Evolutionary conservation across 805 yeast genomes (phyloP).

Genomic region (Saccharomycopsis microspora): DNA sequence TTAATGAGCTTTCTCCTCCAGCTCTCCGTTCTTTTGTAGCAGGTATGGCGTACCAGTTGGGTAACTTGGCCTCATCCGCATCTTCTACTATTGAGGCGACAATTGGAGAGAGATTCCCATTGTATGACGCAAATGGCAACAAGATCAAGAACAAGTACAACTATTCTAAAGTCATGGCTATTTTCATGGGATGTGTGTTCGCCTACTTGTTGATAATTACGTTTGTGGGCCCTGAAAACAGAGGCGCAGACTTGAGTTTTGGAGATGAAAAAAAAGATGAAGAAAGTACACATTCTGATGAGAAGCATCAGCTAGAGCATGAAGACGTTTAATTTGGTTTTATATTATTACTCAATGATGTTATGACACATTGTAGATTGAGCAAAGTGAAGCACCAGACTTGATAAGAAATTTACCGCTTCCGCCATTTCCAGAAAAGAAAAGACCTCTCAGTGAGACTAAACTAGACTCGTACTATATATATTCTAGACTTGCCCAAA

Average conservation of each 20-base stretch:
- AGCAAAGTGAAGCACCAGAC: too few relatives aligned
- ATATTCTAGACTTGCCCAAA: too few relatives aligned
- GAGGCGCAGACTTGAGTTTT: constrained; percentile 8
- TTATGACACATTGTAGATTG: too few relatives aligned
- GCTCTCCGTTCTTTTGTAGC: constrained; percentile 48
- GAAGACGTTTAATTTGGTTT: too few relatives aligned
- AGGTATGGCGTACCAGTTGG: constrained; percentile 58
- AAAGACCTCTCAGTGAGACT: too few relatives aligned
- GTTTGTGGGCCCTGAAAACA: constrained; percentile 48
- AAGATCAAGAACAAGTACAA: constrained; percentile 27
- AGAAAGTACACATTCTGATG: background rate
- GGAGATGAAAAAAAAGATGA: constrained; percentile 7
- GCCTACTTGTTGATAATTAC: constrained; percentile 36
- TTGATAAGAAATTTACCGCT: too few relatives aligned
- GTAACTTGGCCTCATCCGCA: constrained; percentile 63
- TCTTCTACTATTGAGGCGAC: constrained; percentile 59
- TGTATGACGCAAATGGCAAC: constrained; percentile 25
- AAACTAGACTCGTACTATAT: too few relatives aligned
- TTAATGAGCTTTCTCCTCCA: constrained; percentile 58
- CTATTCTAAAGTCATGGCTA: constrained; percentile 63
- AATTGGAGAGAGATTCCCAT: constrained; percentile 48
- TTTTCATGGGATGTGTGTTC: constrained; percentile 56
- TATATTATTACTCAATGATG: too few relatives aligned
- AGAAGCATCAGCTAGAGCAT: background rate
- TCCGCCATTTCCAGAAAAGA: too few relatives aligned